Base-by-base conservation (phyloP, 2,329 filamentous ascomycete species). In the Pestalotiopsis sp. region DNA sequence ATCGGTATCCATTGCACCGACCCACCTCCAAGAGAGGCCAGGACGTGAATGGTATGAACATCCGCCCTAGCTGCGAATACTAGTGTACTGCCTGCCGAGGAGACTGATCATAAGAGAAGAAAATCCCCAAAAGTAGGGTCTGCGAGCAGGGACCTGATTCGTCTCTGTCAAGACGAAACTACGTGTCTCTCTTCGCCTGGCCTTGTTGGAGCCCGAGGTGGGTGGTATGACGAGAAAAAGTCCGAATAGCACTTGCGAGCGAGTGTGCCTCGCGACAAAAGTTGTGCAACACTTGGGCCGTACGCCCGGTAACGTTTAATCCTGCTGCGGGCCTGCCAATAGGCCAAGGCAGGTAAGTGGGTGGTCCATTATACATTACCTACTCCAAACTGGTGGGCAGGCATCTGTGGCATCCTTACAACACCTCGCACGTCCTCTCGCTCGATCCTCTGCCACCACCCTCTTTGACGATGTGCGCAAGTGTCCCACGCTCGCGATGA, bases 401-500 rank as follows among this genome's bases (percentile, higher is more conserved):
- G 20, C 45, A 23, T n/a, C 45, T 20, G 17, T 52, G 20, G 17
- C 45, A 36, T 36, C 17, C 20, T 52, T 52, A 52, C 45, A 52
- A 52, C 31, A 36, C 45, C 45, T 52, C n/a, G 45, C 45, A 52
- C 45, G 45, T 52, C 45, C 45, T 23, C 45, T 52, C 45, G 45
- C 45, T 52, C 36, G 59, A 62, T 62, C 59, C 59, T 62, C 36
- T 23, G n/a, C 39, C 39, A 36, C 61, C 61, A 64, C 61, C 27
- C 61, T 41, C 39, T 52, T 52, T 52, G 45, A 64, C 61, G 41
- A 36, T 64, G 59, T n/a, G 36, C 38, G n/a, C 17, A 49, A 23
- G 2, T 20, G 38, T 64, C 65, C 65, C 65, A 59, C 56, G 56
- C 65, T 36, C 36, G 27, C 58, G 45, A 67, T 67, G 61, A 38